These are phyloP conservation scores for Colletotrichum tropicicola DNA, from an alignment of 2,329 filamentous ascomycete genomes.

Conservation along the genomic window DNA sequence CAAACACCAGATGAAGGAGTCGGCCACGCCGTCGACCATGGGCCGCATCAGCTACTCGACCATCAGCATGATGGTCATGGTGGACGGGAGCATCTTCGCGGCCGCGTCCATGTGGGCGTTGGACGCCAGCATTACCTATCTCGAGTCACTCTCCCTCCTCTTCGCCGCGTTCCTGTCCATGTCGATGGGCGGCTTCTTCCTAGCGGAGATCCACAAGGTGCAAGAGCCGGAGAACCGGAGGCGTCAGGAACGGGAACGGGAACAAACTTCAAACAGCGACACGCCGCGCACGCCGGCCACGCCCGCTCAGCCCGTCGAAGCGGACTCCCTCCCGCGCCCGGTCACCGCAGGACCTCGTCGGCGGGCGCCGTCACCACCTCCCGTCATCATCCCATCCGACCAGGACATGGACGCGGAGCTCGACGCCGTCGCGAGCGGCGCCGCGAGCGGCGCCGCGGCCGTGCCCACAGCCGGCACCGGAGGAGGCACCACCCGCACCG, in stretches of 20 bases:
- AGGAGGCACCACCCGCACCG: background rate
- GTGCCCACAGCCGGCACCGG: constrained; percentile 32
- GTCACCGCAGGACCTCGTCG: constrained; percentile 44
- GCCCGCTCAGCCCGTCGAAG: constrained; percentile 36
- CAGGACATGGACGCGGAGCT: constrained; percentile 72
- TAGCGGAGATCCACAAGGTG: constrained; percentile 67
- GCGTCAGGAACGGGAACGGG: constrained; percentile 46
- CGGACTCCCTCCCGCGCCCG: constrained; percentile 48
- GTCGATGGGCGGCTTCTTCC: constrained; percentile 64
- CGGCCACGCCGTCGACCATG: constrained; percentile 73
- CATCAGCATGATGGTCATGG: constrained; percentile 67
- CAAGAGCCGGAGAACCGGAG: constrained; percentile 65
- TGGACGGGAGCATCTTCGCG: constrained; percentile 68
- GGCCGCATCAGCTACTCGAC: constrained; percentile 73
- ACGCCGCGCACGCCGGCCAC: constrained; percentile 36
- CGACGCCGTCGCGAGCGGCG: constrained; percentile 37
- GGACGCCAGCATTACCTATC: constrained; percentile 62
- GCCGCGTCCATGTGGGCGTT: constrained; percentile 65
- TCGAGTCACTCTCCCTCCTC: constrained; percentile 64
- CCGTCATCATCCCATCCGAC: constrained; percentile 70
- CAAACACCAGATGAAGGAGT: constrained; percentile 72
- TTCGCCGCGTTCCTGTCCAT: constrained; percentile 63
- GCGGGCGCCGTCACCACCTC: constrained; percentile 44
- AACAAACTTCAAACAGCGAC: constrained; percentile 34
- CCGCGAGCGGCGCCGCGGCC: constrained; percentile 38